Base-by-base conservation (phyloP, 345 rosid genomes). In the Carallia brachiata region DNA sequence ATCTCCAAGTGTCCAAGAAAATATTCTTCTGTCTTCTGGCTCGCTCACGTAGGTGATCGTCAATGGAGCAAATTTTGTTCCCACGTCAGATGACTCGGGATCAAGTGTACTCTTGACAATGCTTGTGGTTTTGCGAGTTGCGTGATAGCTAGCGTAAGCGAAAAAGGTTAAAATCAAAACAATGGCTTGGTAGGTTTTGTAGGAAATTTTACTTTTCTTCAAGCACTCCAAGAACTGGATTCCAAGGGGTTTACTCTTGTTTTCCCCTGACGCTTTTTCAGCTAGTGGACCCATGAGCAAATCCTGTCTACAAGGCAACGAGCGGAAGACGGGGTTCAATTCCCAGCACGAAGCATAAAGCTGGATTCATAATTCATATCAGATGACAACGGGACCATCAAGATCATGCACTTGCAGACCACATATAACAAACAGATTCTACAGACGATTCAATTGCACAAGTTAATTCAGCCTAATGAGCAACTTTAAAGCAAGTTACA, bases 41-140 rank as follows among this genome's bases (percentile, higher is more conserved):
- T 68, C 63, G 4, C 47, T 44, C 15, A 75, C 12, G 58, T 74
- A 77, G 48, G 66, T 60, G 36, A 67, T 60, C 53, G 65, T 81
- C 85, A 84, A 79, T 10, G 83, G 81, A 28, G 70, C 10, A n/a
- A 62, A 69, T 34, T 73, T 77, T 63, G 84, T 79, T 44, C 84
- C 82, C 37, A 55, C 4, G 44, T 81, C 77, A 0, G 87, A 68
- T 57, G 90, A 81, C 5, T 73, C 75, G 2, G 97, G 99, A 79
- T 95, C 99, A 34, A 95, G 97, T 7, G 89, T 77, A 67, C 97
- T 90, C 70, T 95, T 90, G 60, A 95, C 99, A 68, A 95, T 85
- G 83, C 99, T 95, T 31, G 91, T 87, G 36, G 97, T 90, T 81
- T 95, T 95, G 40, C 99, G 77, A 6, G 97, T 81, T 0, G 93